Base-by-base conservation (phyloP, 768 basidiomycete genomes). In the Clavulina sp. region DNA sequence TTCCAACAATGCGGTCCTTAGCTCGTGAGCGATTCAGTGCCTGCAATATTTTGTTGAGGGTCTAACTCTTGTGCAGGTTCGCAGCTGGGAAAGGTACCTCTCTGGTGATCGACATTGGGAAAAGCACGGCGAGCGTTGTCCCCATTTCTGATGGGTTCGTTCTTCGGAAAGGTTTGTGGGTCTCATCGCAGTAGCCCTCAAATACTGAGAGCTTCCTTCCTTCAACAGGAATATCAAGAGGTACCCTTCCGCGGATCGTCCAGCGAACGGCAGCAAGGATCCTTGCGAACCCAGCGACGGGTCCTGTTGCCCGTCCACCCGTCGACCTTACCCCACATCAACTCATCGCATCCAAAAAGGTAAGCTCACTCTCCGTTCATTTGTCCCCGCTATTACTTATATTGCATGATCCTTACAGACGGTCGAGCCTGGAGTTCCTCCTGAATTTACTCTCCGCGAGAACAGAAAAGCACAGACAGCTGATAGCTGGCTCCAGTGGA, bases 71-170 rank as follows among this genome's bases (percentile, higher is more conserved):
- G 18, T 51, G n/a, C n/a, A 96, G 92, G 2, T 99, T 99, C 64
- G 87, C 93, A 16, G 84, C 92, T 49, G 95, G 95, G 28, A 92
- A 88, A 62, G 92, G 91, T 1, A 91, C 95, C n/a, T 92, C 95
- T 2, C 72, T 97, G 44, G 87, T 99, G 1, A 78, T 99, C 38
- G 95, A 99, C 59, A 76, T 97, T 44, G 95, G 95, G 3, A 81
- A 88, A 56, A 75, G 83, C 9, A 78, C 81, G 63, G 83, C 84
- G 13, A 93, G 86, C 59, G 86, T 93, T 13, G 89, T 88, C 1
- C 95, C 95, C 4, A 84, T 99, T 19, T 88, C 92, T 3, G 95
- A 99, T 58, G 95, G 95, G 3, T 99, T 96, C 60, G 95, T 97
- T 40, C 76, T 99, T 41, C 74, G 92, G 60, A 95, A 93, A 76